Evolutionary conservation across 495 filamentous ascomycete species (phyloP), one percentile per base, ranked within the genome.

Genomic region (Hyaloscypha variabilis): DNA sequence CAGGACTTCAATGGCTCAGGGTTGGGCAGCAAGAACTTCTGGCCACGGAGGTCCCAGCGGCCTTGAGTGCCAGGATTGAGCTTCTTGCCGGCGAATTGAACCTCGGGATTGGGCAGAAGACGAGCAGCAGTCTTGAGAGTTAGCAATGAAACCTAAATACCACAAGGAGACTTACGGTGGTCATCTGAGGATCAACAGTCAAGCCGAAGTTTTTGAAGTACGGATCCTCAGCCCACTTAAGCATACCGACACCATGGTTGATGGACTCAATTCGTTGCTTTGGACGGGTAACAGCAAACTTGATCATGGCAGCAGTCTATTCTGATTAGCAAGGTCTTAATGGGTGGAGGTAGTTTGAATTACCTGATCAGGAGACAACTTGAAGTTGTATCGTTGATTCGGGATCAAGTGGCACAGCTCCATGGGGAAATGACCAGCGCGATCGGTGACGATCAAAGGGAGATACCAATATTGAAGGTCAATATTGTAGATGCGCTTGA

Each of bases 11-110:
- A 81, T 0, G 82, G 78, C 8, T 71, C 62, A 4, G 74, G 67
- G 74, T 96, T 91, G 0, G 83, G 71, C 49, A 73, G 68, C 2
- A 88, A 71, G 71, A 97, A 97, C 64, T 89, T 91, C 72, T 88
- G 89, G 31, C 87, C 88, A 19, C 90, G 87, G 24, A 97, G 82
- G 74, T 95, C 91, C 95, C 95, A 99, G 13, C 91, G 88, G 25
- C 94, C 95, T 23, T 73, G 73, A 11, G 73, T 80, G 1, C 78
- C 76, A 1, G 90, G 90, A 64, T 87, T 83, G 36, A 76, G 64
- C 30, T 80, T 82, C 21, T 75, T 69, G 30, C 79, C 79, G 3
- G 72, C 81, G 69, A 93, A 97, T 39, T 82, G 69, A 17, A 97
- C 80, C 62, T 88, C 81, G 0, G 95, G 94, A 29, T 83, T 82